Conservation (phyloP, 1,139 yeast genomes). For the Kazachstania sp. region DNA sequence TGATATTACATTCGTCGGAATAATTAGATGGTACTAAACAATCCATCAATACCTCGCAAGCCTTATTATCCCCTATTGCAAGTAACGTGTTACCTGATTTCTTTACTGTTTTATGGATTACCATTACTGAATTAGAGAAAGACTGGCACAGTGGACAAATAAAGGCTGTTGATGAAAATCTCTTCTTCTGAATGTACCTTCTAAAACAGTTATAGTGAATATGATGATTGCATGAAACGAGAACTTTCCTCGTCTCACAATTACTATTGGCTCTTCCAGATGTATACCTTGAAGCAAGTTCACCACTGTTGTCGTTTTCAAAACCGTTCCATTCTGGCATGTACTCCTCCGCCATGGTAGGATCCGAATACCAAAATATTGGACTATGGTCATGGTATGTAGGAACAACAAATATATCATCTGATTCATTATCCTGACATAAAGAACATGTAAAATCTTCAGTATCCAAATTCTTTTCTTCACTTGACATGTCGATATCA, state of each 20-base stretch:
- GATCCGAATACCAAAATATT: slow-evolving; percentile 31
- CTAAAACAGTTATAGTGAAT: slow-evolving; percentile 53
- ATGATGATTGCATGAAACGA: slow-evolving; percentile 62
- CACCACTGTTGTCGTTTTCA: slow-evolving; percentile 19
- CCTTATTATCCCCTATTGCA: slow-evolving; percentile 5
- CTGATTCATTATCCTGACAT: slow-evolving; percentile 52
- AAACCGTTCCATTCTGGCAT: slow-evolving; percentile 24
- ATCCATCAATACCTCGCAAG: background rate
- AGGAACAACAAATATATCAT: slow-evolving; percentile 50
- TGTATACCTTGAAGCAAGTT: slow-evolving; percentile 15
- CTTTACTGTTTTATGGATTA: slow-evolving; percentile 18
- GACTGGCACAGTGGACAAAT: slow-evolving; percentile 63
- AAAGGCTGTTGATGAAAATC: slow-evolving; percentile 26
- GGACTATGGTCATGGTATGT: slow-evolving; percentile 34
- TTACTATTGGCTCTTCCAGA: slow-evolving; percentile 21
- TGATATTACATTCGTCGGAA: background rate
- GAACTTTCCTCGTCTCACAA: slow-evolving; percentile 33
- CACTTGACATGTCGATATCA: slow-evolving; percentile 36
- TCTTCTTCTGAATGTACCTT: slow-evolving; percentile 32
- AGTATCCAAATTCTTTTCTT: slow-evolving; percentile 28
- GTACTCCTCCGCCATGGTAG: too few species aligned
- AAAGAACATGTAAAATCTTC: slow-evolving; percentile 44
- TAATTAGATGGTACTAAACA: background rate
- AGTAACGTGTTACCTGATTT: slow-evolving; percentile 9
- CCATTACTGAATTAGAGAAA: slow-evolving; percentile 36